These are phyloP conservation scores for Sordaria brevicollis DNA, from an alignment of 495 filamentous ascomycete species.

Conservation along the genomic window DNA sequence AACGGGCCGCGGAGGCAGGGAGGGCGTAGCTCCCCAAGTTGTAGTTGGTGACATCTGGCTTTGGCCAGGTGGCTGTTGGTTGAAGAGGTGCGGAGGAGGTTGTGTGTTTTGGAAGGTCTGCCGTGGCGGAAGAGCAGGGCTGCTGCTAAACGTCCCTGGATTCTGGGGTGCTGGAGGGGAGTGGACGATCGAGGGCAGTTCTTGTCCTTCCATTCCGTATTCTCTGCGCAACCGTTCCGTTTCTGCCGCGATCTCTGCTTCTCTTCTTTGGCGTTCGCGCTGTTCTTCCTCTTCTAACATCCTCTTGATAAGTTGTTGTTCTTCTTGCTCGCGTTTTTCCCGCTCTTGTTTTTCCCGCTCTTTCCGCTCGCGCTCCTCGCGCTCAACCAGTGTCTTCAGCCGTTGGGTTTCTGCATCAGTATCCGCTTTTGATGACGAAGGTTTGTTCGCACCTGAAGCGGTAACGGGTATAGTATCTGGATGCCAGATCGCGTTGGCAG, in stretches of 20 bases:
- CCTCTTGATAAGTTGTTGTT: conserved; percentile 59
- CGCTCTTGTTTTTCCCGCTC: conserved; percentile 23
- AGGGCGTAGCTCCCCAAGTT: conserved; percentile 9
- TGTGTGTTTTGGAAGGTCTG: neutral
- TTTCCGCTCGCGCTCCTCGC: conserved; percentile 43
- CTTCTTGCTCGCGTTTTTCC: conserved; percentile 43
- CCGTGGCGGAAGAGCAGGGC: neutral
- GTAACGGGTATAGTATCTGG: neutral
- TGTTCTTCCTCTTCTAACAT: conserved; percentile 69
- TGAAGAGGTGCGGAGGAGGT: neutral
- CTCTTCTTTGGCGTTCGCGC: conserved; percentile 48
- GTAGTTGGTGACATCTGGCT: too few relatives aligned
- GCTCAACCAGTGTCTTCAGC: conserved; percentile 43
- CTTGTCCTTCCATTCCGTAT: conserved; percentile 51
- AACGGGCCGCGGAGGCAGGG: conserved; percentile 28
- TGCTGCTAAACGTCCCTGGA: conserved; percentile 1
- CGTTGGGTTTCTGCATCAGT: conserved; percentile 56
- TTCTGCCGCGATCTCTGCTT: conserved; percentile 71
- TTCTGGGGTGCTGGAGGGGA: conserved; percentile 15
- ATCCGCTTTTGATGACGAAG: conserved; percentile 38
- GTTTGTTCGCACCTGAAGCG: neutral
- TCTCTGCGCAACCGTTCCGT: conserved; percentile 67
- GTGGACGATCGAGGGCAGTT: conserved; percentile 18
- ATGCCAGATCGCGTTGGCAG: neutral
- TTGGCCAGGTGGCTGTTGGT: neutral